Evolutionary conservation across 352 stramenopile genomes (phyloP), one percentile per base, ranked within the genome.

Genomic region (Plasmopara viticola): DNA sequence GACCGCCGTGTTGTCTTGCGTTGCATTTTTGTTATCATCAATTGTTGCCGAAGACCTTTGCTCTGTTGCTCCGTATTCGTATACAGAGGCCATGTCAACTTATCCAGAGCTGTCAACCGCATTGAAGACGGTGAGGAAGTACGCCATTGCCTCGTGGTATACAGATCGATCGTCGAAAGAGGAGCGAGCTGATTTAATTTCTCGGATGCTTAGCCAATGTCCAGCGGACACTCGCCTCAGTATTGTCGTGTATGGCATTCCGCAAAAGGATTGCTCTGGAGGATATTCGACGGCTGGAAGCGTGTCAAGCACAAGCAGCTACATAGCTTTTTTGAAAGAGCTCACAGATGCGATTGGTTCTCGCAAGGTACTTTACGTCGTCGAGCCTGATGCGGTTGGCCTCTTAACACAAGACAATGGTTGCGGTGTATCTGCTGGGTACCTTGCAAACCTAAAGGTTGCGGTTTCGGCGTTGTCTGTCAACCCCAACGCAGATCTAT

Each of bases 201-300:
- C 58, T 49, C 44, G 62, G 12, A 62, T 85, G 30, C 56, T 78
- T 12, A 56, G 17, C 25, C 40, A 64, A 42, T 85, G 74, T 20
- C 18, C 51, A 7, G 53, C 62, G 1, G 58, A 63, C 15, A 70
- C 61, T 38, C 72, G 73, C 3, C 56, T 86, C n/a, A 83, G 53
- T 34, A 59, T 86, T 28, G 72, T 86, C 14, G 64, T 90, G 35
- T 90, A 90, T 53, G 78, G 78, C 4, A 64, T 90, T 15, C 76
- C 78, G 10, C 79, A 86, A 61, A 90, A 90, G 48, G 78, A 90
- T 60, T 90, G 78, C 42, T 56, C 68, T 0, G 71, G 65, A 6
- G 64, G 64, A 12, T 75, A 71, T 47, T 87, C 74, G 42, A 47
- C 61, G 6, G 40, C n/a, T 4, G 50, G 62, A 9, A 71, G 62